Evolutionary conservation across 176 grass and related monocot species (phyloP), one percentile per base, ranked within the genome.

Genomic region (Pharus latifolius): DNA sequence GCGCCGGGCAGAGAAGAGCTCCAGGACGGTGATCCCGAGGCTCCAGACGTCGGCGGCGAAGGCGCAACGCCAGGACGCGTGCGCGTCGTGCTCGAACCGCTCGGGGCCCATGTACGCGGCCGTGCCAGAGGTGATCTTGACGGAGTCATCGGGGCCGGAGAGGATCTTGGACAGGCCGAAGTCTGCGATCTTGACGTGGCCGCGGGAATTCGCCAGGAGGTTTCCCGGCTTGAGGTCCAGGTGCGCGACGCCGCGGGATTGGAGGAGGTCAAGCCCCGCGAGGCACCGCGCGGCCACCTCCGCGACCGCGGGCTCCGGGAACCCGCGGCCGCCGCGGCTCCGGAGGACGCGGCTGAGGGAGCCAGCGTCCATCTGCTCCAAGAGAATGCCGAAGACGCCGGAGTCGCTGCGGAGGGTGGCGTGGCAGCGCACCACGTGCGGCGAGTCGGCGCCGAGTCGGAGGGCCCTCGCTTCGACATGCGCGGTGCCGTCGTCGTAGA

Each of bases 41-140:
- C 67, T 70, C 67, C 67, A 70, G 17, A 70, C 67, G n/a, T 70
- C 67, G 26, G 67, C 67, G 28, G 67, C 67, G 67, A 53, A 70
- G 48, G 67, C 47, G 29, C 53, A 45, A 47, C 37, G 53, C 47
- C 52, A 31, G 17, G 47, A 46, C 0, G 30, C 67, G 67, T 70
- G 37, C 7, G 45, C 17, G 10, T 34, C 46, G 10, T 45, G 67
- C 8, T n/a, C 67, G 67, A 70, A 70, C 18, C 67, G 29, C 48
- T 70, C 67, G 17, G 67, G 67, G 31, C 67, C 53, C 67, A 70
- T 70, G 35, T 38, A 38, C 35, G 35, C 35, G 6, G 35, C 9
- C 6, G 35, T 38, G 35, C 35, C 35, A 9, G 53, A 45, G 48
- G 50, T 53, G 28, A 49, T 7, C 9, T 46, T 45, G 49, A 53